phyloP scores from a whole-genome alignment of 108 stramenopile species.

The Skeletonema costatum region DNA sequence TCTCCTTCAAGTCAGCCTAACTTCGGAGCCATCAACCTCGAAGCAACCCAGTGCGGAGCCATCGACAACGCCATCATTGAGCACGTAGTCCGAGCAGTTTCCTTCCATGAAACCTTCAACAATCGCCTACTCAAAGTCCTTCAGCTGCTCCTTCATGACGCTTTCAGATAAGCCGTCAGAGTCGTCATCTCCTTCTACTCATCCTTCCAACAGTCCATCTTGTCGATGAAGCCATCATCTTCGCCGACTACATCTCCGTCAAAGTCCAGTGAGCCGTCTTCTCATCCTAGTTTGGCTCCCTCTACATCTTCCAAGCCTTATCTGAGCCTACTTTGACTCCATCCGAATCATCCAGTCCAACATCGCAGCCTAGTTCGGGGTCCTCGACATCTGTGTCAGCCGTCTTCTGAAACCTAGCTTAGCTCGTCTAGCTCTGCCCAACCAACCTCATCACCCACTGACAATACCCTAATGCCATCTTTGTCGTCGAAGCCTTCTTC shows the following conservation, averaged over 20 bases:
- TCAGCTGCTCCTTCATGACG: not conserved
- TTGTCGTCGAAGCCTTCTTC: conserved; percentile 25
- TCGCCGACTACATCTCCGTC: not conserved
- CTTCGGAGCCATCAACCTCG: not conserved
- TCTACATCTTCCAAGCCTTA: not conserved
- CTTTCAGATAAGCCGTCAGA: not conserved
- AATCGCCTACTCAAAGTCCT: too few species aligned
- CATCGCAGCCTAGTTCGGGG: not conserved
- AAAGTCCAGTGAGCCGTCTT: not conserved
- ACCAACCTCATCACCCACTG: not conserved
- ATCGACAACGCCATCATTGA: not conserved
- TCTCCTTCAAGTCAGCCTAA: conserved; percentile 1
- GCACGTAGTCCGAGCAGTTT: conserved; percentile 4
- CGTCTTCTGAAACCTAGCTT: not conserved
- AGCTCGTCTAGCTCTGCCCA: too few species aligned
- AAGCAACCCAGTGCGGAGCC: not conserved
- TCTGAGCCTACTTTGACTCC: not conserved
- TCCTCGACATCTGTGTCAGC: not conserved
- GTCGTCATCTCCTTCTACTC: not conserved
- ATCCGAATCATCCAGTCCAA: not conserved
- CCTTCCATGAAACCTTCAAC: not conserved
- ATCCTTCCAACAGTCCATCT: not conserved
- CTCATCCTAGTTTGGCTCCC: not conserved
- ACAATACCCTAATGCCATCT: not conserved
- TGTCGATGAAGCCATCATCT: not conserved